Evolutionary conservation across 2,329 filamentous ascomycete species (phyloP), one percentile per base, ranked within the genome.

Genomic region (Trichoderma guizhouense): DNA sequence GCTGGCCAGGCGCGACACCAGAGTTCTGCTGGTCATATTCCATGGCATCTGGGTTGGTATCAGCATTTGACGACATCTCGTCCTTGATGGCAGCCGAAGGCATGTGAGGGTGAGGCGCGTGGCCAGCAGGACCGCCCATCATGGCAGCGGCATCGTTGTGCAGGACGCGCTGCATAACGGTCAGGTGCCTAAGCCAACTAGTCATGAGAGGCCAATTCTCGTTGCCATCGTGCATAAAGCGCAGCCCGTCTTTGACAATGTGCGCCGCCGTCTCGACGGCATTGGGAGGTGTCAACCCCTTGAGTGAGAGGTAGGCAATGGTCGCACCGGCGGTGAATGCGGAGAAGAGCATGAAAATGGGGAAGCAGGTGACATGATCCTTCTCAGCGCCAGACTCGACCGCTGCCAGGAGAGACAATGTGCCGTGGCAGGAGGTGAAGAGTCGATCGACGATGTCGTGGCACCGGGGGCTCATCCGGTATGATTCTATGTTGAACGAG

Each of bases 331-430:
- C 87, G 0, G 87, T 89, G 73, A 90, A 90, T 65, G 87, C 86
- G 0, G 88, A 87, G 78, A 90, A 90, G 14, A 90, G 82, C 88
- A 90, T 90, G 73, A 89, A 88, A 69, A 90, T 87, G 47, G 88
- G 88, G 79, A 89, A 88, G 79, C 86, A 89, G n/a, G 87, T 82
- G n/a, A 86, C 83, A 28, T 83, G 82, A 69, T 89, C 87, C 80
- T 89, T 89, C 67, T 90, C 87, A 1, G 85, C 82, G 11, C 87
- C 87, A 12, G 83, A 79, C 78, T 90, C 88, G 3, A 90, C 84
- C 2, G 87, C 85, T 5, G 84, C 82, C 24, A 90, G 81, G 69
- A 89, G 84, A 7, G 85, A 84, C 63, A 89, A 86, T 72, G 88
- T 88, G 78, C 84, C 86, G 75, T 90, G 88, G 73, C 87, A 89